These are phyloP conservation scores for Betula pendula DNA, from an alignment of 306 rosid genomes.

Conservation along the genomic window DNA sequence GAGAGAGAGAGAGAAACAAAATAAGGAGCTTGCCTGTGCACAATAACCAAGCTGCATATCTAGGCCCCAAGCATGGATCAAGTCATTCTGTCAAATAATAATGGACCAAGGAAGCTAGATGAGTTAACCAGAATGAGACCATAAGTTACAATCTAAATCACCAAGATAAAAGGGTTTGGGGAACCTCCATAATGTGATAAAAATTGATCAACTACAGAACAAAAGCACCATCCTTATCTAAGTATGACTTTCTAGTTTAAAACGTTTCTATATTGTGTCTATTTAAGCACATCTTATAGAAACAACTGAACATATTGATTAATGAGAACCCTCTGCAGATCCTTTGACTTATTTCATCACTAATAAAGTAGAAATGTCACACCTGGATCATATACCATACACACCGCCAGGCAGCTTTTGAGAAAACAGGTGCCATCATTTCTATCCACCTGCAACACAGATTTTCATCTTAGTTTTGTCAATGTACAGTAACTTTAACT, in stretches of 20 bases:
- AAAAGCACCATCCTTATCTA: too few relatives aligned
- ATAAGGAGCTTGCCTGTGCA: conserved; percentile 70
- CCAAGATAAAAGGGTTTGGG: not conserved
- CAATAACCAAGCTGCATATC: conserved; percentile 93
- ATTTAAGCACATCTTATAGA: not conserved
- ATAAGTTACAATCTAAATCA: not conserved
- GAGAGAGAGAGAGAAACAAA: not conserved
- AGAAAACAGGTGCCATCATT: conserved; percentile 99
- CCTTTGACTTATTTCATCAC: not conserved
- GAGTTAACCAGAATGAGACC: not conserved
- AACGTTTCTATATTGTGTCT: not conserved
- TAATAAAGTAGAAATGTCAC: conserved; percentile 12
- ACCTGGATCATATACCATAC: conserved; percentile 98
- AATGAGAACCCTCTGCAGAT: not conserved
- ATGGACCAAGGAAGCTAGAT: not conserved
- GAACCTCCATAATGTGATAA: not conserved
- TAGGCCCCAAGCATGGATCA: conserved; percentile 97
- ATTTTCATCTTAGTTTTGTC: conserved; percentile 27
- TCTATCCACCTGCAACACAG: conserved; percentile 87
- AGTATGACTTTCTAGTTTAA: not conserved
- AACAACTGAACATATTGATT: not conserved
- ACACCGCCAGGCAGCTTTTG: conserved; percentile 88
- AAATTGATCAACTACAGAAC: not conserved
- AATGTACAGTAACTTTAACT: conserved; percentile 7
- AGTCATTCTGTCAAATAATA: conserved; percentile 63